Evolutionary conservation across 78 protist genomes (phyloP).

Genomic region (Protostelium mycophagum): DNA sequence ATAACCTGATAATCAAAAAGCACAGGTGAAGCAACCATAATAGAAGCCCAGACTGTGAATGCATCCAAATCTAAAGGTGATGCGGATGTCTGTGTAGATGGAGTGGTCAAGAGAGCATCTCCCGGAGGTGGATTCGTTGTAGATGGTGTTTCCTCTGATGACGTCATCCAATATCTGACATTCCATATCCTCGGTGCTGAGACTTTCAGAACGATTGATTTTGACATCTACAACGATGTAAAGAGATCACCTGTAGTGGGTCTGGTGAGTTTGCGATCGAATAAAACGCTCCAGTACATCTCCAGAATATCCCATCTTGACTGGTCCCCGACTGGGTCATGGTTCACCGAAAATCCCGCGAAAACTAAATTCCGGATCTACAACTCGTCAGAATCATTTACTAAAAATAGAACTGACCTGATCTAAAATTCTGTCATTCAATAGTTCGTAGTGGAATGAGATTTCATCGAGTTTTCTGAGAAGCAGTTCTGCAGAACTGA

Average conservation of each 20-base stretch:
- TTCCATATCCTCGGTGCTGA: too few species aligned
- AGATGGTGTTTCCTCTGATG: too few species aligned
- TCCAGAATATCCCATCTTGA: neutral
- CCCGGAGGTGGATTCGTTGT: too few species aligned
- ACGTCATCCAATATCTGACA: too few species aligned
- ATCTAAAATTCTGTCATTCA: neutral
- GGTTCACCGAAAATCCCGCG: neutral
- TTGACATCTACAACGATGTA: too few species aligned
- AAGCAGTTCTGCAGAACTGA: neutral
- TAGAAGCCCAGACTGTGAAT: neutral
- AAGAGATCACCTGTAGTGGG: too few species aligned
- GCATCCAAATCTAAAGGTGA: neutral
- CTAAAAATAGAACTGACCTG: neutral
- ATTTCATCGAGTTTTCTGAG: neutral
- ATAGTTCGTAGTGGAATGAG: neutral
- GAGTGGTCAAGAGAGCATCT: too few species aligned
- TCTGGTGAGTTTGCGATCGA: neutral
- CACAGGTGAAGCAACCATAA: neutral
- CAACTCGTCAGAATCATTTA: neutral
- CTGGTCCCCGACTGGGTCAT: neutral
- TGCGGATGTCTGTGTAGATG: neutral
- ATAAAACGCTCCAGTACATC: neutral
- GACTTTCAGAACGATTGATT: too few species aligned
- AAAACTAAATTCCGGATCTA: neutral
- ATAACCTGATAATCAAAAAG: neutral